Evolutionary conservation across 1,284 basidiomycete species (phyloP), one percentile per base, ranked within the genome.

Genomic region (Papiliotrema nemorosa): DNA sequence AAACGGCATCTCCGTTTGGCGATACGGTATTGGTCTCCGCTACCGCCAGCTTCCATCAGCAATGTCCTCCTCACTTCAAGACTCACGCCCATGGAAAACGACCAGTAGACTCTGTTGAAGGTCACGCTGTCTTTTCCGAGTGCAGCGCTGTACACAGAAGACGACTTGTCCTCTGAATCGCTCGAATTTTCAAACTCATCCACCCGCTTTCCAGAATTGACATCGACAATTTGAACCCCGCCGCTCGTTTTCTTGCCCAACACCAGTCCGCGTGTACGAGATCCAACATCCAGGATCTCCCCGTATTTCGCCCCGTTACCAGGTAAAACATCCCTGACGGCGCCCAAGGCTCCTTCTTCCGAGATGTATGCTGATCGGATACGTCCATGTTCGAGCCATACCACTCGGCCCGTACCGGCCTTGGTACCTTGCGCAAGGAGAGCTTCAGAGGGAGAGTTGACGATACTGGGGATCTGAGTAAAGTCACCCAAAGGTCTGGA

Each of bases 91-190:
- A 81, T 64, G 2, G 67, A 62, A 56, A 82, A 78, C 0, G 85
- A 85, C 85, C 86, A 93, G 64, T 82, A 87, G 16, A 89, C 75
- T 26, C 88, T 81, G 20, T 81, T 81, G 52, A 96, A 61, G 20
- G 59, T 44, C 4, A 62, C 52, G 3, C 56, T 56, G 18, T 47
- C 55, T 3, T 56, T 41, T 2, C 51, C 55, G 2, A 38, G 21
- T 2, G 53, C 44, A 14, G 59, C 61, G 4, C 81, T 68, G 64
- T 82, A 89, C 1, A 80, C 69, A 0, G 84, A 81, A 5, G 49
- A 29, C 2, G 64, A 65, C 26, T 57, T 43, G 18, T 64, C 64
- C 2, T 63, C 57, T 18, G 74, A 62, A 33, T 64, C 58, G 2
- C 62, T 63, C 56, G 81, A 81, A 41, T 79, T 77, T 14, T 78